Percentiles rank a stretch among this genome's conserved stretches.
Evolutionary conservation across 441 rosid species (phyloP).

Genomic region (Pelargonium fulgidum): DNA sequence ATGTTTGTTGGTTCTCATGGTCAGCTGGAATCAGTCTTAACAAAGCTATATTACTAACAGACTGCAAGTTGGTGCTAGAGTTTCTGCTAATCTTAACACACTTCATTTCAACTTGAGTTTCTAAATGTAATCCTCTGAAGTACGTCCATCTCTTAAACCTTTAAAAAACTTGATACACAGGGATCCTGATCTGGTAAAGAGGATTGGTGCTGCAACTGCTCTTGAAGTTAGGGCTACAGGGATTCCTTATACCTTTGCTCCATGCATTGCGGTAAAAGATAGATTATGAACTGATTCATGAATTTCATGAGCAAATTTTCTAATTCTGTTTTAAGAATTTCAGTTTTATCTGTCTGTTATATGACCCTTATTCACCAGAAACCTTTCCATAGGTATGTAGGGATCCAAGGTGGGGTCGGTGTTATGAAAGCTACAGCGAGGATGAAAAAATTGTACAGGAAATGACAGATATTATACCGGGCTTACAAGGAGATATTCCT

Average conservation of each 20-base stretch:
- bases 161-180: neutral
- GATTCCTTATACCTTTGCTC: slow-evolving; percentile 63
- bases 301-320: neutral
- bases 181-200: slow-evolving; percentile 54
- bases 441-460: slow-evolving; percentile 50
- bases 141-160: neutral
- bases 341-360: slow-evolving; percentile 3
- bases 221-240: slow-evolving; percentile 68
- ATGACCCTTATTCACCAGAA: slow-evolving; percentile 14
- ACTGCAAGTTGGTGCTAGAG: neutral
- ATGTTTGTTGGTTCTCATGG: no score
- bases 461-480: slow-evolving; percentile 61
- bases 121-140: neutral
- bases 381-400: slow-evolving; percentile 48
- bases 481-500: slow-evolving; percentile 66
- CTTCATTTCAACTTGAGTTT: neutral
- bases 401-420: slow-evolving; percentile 75
- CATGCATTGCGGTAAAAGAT: slow-evolving; percentile 55
- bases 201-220: slow-evolving; percentile 69
- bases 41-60: neutral
- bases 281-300: neutral
- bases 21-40: no score
- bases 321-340: neutral
- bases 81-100: neutral
- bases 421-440: slow-evolving; percentile 65